Evolutionary conservation across 495 filamentous ascomycete genomes (phyloP), one percentile per base, ranked within the genome.

Genomic region (Hypomontagnella monticulosa): DNA sequence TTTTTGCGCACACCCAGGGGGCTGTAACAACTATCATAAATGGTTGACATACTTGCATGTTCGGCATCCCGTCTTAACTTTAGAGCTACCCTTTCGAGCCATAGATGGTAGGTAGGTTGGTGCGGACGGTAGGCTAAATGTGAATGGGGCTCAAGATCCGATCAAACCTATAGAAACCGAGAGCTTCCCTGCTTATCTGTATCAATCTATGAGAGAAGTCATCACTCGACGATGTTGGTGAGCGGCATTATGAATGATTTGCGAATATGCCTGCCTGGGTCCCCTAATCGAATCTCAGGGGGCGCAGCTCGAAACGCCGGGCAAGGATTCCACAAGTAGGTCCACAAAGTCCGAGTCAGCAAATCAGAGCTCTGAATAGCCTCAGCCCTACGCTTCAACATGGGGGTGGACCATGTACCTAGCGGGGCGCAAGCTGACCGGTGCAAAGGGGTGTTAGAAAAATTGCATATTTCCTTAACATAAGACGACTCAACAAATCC

Each of bases 41-140:
- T 40, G 46, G 50, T 47, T 15, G 19, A 57, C 70, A 3, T 56
- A 73, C 71, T 73, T 73, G 68, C 71, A 73, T 0, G 68, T 73
- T 23, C 54, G 16, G 47, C 71, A 73, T 7, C 71, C 68, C 8
- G 68, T 73, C 42, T 58, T 48, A 20, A 69, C 71, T 40, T 73
- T 73, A 19, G 52, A 6, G 20, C 56, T 69, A 19, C 71, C 71
- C 48, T 73, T 71, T 27, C 71, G 71, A 51, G 56, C 15, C 70
- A 70, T 72, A 18, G 30, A 15, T 16, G 16, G 34, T 49, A 6
- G 47, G 10, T 18, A n/a, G 33, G 37, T 32, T 19, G 20, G 23
- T 27, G 23, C 23, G 23, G 23, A 27, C 6, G 6, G 23, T 6
- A 27, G 23, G 23, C 6, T 27, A 36, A 23, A 34, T 4, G 23